Evolutionary conservation across 192 early-diverging fungal species (phyloP).

Genomic region (Diversispora epigaea): DNA sequence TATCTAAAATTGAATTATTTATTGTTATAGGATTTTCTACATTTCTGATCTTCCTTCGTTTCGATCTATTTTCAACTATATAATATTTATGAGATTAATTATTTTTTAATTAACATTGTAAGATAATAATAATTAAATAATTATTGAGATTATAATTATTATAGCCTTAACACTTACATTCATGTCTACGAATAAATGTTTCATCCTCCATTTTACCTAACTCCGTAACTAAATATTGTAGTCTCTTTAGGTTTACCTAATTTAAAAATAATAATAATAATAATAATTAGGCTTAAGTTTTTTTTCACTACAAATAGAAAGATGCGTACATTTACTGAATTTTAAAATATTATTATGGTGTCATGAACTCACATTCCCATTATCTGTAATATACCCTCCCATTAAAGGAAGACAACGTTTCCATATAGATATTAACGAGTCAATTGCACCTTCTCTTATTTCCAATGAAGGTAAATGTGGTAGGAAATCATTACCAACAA

Average conservation of each 20-base stretch:
- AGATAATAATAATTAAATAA: not conserved
- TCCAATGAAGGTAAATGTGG: constrained; percentile 92
- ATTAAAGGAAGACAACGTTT: constrained; percentile 72
- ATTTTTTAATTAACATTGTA: too few relatives aligned
- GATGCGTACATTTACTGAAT: too few relatives aligned
- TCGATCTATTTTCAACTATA: too few relatives aligned
- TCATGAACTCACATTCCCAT: constrained; percentile 58
- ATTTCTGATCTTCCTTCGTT: too few relatives aligned
- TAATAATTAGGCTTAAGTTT: not conserved
- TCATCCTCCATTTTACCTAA: constrained; percentile 83
- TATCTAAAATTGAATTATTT: too few relatives aligned
- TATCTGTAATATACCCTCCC: constrained; percentile 84
- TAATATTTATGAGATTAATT: too few relatives aligned
- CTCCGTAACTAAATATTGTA: constrained; percentile 77
- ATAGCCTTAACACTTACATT: constrained; percentile 9
- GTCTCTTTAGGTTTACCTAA: constrained; percentile 66
- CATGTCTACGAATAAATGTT: constrained; percentile 67
- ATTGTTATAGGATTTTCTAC: too few relatives aligned
- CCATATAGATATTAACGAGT: constrained; percentile 86
- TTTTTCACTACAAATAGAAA: not conserved
- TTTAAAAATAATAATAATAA: not conserved
- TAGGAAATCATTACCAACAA: constrained; percentile 98
- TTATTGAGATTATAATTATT: not conserved
- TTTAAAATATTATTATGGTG: not conserved
- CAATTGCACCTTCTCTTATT: constrained; percentile 93